Conservation (phyloP, 1,139 yeast genomes). For the Geotrichum aggregatum region DNA sequence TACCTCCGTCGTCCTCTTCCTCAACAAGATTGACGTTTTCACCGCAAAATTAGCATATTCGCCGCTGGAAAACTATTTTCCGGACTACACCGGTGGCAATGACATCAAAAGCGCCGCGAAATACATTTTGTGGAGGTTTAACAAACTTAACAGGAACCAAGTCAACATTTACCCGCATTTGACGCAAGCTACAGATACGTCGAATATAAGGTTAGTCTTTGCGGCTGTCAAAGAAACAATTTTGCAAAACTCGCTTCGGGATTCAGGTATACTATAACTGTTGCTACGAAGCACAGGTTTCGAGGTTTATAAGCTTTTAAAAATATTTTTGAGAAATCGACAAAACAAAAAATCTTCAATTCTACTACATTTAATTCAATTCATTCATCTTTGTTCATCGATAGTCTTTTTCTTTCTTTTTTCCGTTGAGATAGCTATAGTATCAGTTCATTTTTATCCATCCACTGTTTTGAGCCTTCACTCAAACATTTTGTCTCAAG, state of each 20-base stretch:
- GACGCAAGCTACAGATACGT: constrained; percentile 92
- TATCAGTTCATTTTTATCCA: constrained; percentile 1
- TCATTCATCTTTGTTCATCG: background rate
- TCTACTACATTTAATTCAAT: background rate
- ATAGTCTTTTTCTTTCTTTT: constrained; percentile 8
- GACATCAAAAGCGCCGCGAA: constrained; percentile 92
- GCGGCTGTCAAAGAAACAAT: constrained; percentile 90
- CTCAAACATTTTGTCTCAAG: background rate
- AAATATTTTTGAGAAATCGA: too few relatives aligned
- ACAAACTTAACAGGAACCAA: constrained; percentile 78
- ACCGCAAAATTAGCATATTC: constrained; percentile 79
- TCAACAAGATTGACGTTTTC: constrained; percentile 85
- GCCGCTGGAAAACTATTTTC: constrained; percentile 79
- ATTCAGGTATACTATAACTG: constrained; percentile 66
- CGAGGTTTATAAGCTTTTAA: too few relatives aligned
- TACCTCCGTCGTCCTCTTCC: constrained; percentile 76
- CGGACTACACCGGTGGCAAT: constrained; percentile 84
- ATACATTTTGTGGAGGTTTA: constrained; percentile 86
- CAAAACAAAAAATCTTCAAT: too few relatives aligned
- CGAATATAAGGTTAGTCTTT: constrained; percentile 80
- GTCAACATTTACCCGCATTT: constrained; percentile 83
- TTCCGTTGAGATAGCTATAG: constrained; percentile 16
- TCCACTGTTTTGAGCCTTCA: background rate
- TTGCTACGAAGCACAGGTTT: background rate
- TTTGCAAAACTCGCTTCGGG: constrained; percentile 75